These are phyloP conservation scores for Thelonectria rubi DNA, from an alignment of 2,329 filamentous ascomycete species.

Conservation along the genomic window DNA sequence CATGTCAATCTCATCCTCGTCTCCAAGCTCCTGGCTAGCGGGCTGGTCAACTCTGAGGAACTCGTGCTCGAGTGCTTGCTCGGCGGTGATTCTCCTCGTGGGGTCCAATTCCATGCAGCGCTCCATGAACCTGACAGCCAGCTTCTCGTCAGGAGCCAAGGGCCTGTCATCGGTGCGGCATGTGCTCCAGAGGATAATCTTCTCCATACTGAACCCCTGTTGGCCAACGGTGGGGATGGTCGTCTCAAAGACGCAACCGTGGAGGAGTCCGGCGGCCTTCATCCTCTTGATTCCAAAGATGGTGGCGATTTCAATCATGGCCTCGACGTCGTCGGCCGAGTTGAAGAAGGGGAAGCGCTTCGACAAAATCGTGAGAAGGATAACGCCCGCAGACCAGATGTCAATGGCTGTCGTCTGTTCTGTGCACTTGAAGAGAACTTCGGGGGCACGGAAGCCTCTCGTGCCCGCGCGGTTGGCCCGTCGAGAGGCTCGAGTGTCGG, in stretches of 20 bases:
- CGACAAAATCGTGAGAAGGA: conserved; percentile 91
- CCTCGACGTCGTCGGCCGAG: conserved; percentile 96
- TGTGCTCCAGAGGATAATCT: conserved; percentile 95
- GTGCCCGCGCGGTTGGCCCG: conserved; percentile 95
- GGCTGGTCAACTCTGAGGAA: conserved; percentile 62
- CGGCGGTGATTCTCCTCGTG: conserved; percentile 75
- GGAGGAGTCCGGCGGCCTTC: conserved; percentile 81
- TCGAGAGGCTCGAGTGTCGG: conserved; percentile 85
- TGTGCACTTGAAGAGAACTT: conserved; percentile 97
- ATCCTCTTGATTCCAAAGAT: conserved; percentile 90
- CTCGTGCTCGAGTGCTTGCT: conserved; percentile 76
- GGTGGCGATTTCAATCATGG: conserved; percentile 95
- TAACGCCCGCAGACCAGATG: conserved; percentile 97
- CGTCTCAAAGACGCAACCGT: conserved; percentile 92
- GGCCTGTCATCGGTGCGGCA: conserved; percentile 71
- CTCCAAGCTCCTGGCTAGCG: conserved; percentile 43
- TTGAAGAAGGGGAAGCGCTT: conserved; percentile 98
- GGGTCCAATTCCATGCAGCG: conserved; percentile 82
- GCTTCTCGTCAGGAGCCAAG: conserved; percentile 72
- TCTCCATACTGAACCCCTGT: conserved; percentile 86
- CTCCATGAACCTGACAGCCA: conserved; percentile 77
- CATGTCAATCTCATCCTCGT: conserved; percentile 66
- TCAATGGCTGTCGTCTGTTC: conserved; percentile 94
- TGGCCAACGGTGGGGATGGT: conserved; percentile 90
- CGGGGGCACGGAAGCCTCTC: conserved; percentile 92